Conservation (phyloP, 768 basidiomycete genomes). For the Paxillus ammoniavirescens region DNA sequence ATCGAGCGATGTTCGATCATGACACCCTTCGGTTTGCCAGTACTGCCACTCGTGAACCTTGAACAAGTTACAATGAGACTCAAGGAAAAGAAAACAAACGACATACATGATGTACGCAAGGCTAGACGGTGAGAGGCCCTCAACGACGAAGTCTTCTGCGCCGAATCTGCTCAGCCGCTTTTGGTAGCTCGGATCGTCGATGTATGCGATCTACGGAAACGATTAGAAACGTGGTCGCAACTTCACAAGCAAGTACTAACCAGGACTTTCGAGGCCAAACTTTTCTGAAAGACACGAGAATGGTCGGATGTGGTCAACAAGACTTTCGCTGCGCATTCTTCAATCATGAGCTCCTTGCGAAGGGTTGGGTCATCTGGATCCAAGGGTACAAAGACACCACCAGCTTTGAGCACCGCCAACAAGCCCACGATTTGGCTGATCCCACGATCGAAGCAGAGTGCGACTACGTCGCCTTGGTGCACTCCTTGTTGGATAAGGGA, state of each 20-base stretch:
- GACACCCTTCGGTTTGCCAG: constrained; percentile 24
- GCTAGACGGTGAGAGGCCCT: constrained; percentile 19
- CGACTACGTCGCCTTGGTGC: constrained; percentile 21
- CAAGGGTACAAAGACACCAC: constrained; percentile 22
- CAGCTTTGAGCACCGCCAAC: constrained; percentile 33
- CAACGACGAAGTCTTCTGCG: constrained; percentile 18
- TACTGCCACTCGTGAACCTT: constrained; percentile 24
- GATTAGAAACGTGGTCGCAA: neutral
- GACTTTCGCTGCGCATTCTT: constrained; percentile 26
- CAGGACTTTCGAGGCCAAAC: constrained; percentile 21
- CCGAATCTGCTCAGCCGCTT: constrained; percentile 16
- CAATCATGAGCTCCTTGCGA: constrained; percentile 28
- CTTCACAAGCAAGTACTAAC: constrained; percentile 2
- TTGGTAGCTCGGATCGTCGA: constrained; percentile 28
- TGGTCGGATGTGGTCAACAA: constrained; percentile 26
- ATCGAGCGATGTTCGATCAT: constrained; percentile 24
- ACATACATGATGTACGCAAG: constrained; percentile 29
- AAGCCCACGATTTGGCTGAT: constrained; percentile 28
- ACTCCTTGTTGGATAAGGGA: constrained; percentile 27
- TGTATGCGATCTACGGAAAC: constrained; percentile 21
- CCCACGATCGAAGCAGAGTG: constrained; percentile 30
- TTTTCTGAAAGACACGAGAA: constrained; percentile 22
- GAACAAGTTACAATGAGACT: neutral
- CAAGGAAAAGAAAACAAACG: neutral
- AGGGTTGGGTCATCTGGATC: constrained; percentile 30